phyloP scores from a whole-genome alignment of 2,329 filamentous ascomycete species.

The Metarhizium album region DNA sequence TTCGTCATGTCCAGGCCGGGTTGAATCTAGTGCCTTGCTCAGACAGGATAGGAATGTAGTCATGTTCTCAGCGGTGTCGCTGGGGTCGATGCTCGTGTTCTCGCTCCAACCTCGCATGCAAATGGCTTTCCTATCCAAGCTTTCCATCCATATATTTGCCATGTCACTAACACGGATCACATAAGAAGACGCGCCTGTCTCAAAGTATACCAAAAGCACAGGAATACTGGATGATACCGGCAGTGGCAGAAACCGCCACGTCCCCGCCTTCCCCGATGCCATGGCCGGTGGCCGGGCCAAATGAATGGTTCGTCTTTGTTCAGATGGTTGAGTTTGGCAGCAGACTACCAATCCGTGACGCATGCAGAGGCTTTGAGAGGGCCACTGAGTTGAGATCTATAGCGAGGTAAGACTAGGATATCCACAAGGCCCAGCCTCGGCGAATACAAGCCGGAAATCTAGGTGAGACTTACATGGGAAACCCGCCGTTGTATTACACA shows the following conservation, averaged over 20 bases:
- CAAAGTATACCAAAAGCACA: slow-evolving; percentile 51
- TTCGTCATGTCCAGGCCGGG: slow-evolving; percentile 29
- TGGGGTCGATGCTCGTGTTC: slow-evolving; percentile 63
- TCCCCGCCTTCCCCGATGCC: slow-evolving; percentile 11
- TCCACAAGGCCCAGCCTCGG: slow-evolving; percentile 8
- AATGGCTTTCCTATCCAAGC: slow-evolving; percentile 49
- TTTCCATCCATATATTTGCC: slow-evolving; percentile 62
- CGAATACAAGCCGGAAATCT: slow-evolving; percentile 7
- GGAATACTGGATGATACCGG: slow-evolving; percentile 34
- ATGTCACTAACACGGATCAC: slow-evolving; percentile 59
- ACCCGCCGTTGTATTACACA: slow-evolving; percentile 1
- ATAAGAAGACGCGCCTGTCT: slow-evolving; percentile 47
- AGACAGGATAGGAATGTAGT: slow-evolving; percentile 56
- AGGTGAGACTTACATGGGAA: slow-evolving; percentile 1
- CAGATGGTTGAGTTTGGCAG: background rate
- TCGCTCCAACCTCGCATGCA: slow-evolving; percentile 49
- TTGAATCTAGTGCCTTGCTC: slow-evolving; percentile 38
- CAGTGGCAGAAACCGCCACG: slow-evolving; percentile 33
- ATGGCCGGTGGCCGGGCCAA: slow-evolving; percentile 16
- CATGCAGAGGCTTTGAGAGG: background rate
- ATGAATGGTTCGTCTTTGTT: background rate
- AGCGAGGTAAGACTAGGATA: slow-evolving; percentile 1
- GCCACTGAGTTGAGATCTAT: background rate
- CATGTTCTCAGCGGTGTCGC: slow-evolving; percentile 57
- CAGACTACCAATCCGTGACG: background rate